Evolutionary conservation across 1,284 basidiomycete species (phyloP).

Genomic region (Cutaneotrichosporon mucoides): DNA sequence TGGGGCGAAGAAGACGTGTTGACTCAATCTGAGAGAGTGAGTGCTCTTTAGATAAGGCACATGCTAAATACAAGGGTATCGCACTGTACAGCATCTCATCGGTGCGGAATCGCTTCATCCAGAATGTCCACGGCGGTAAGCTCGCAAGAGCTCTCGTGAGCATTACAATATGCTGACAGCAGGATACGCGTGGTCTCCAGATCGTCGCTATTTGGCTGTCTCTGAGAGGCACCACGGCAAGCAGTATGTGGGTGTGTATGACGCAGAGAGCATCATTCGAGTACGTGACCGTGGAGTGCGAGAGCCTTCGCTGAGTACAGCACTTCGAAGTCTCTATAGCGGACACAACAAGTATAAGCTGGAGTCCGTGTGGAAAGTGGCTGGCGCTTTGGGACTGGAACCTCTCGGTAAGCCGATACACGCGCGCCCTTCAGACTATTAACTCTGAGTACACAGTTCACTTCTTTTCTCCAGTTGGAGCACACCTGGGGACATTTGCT

Average conservation of each 20-base stretch:
- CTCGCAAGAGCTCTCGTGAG: no score
- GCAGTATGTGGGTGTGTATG: conserved; percentile 78
- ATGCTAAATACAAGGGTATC: conserved; percentile 55
- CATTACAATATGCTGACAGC: not conserved
- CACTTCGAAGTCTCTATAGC: conserved; percentile 76
- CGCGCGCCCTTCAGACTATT: not conserved
- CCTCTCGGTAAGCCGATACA: conserved; percentile 58
- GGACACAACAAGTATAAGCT: conserved; percentile 66
- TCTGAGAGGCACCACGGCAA: conserved; percentile 81
- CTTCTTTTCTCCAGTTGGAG: conserved; percentile 68
- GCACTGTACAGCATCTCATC: conserved; percentile 72
- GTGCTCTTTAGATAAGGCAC: conserved; percentile 29
- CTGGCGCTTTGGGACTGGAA: conserved; percentile 78
- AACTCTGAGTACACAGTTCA: conserved; percentile 69
- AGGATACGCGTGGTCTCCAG: conserved; percentile 74
- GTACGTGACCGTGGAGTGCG: conserved; percentile 52
- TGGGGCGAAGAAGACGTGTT: conserved; percentile 77
- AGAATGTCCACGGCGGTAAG: conserved; percentile 11
- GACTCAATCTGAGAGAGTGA: conserved; percentile 84
- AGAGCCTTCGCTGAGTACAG: conserved; percentile 45
- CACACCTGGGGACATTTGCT: conserved; percentile 63
- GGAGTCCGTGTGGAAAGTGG: conserved; percentile 76
- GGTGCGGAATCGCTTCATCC: conserved; percentile 53
- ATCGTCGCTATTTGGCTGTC: conserved; percentile 72
- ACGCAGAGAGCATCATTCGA: conserved; percentile 66